phyloP scores from a whole-genome alignment of 2,329 filamentous ascomycete genomes.

The Pseudogymnoascus sp. region DNA sequence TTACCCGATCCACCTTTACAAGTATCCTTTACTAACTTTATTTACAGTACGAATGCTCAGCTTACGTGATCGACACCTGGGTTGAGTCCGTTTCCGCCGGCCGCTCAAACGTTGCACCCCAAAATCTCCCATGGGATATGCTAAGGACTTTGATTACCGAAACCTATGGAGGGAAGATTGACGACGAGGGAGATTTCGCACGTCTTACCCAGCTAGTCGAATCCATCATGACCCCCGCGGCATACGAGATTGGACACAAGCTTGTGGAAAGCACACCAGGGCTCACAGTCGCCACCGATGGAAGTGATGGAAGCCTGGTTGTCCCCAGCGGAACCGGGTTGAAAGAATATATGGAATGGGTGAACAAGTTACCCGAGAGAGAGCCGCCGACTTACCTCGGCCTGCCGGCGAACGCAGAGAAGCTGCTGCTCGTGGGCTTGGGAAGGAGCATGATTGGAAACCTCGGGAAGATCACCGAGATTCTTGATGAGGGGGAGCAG shows the following conservation, averaged over 20 bases:
- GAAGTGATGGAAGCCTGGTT: slow-evolving; percentile 50
- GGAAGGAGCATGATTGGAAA: slow-evolving; percentile 79
- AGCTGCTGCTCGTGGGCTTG: slow-evolving; percentile 80
- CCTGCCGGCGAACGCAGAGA: slow-evolving; percentile 91
- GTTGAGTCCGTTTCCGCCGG: slow-evolving; percentile 73
- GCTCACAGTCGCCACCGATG: slow-evolving; percentile 18
- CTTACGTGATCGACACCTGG: slow-evolving; percentile 94
- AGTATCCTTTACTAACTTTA: slow-evolving; percentile 26
- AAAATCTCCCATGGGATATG: slow-evolving; percentile 95
- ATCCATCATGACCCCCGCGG: slow-evolving; percentile 72
- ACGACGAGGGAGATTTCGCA: slow-evolving; percentile 77
- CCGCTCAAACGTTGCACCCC: slow-evolving; percentile 85
- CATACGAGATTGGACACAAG: slow-evolving; percentile 88
- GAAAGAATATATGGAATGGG: slow-evolving; percentile 83
- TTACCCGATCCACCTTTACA: slow-evolving; percentile 18
- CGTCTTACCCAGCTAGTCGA: slow-evolving; percentile 66
- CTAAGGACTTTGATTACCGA: slow-evolving; percentile 83
- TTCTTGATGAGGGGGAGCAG: slow-evolving; percentile 91
- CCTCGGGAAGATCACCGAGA: slow-evolving; percentile 72
- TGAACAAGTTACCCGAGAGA: slow-evolving; percentile 83
- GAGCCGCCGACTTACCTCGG: slow-evolving; percentile 95
- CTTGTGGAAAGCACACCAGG: slow-evolving; percentile 56
- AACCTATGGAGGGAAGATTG: slow-evolving; percentile 97
- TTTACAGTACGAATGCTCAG: slow-evolving; percentile 84
- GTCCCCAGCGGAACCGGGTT: slow-evolving; percentile 76